Conservation (phyloP, 352 stramenopile genomes). For the Globisporangium middletonii region DNA sequence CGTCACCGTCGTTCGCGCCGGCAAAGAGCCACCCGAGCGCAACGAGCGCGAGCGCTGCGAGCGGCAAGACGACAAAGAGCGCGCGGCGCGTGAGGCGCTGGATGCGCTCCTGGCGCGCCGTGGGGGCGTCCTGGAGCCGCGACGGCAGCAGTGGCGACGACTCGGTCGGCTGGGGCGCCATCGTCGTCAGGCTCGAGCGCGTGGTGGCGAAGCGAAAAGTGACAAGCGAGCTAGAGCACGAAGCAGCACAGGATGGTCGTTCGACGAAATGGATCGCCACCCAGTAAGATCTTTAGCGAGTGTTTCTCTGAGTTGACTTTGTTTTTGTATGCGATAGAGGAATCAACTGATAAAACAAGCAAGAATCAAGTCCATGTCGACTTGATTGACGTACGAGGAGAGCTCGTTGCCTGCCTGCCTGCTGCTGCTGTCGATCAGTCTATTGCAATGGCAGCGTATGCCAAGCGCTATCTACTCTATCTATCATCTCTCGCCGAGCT, state of each 20-base stretch:
- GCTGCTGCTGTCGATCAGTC: neutral
- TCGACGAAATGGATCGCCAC: neutral
- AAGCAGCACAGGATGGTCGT: neutral
- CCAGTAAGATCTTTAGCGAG: neutral
- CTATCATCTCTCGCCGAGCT: neutral
- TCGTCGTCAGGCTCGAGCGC: neutral
- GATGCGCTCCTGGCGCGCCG: neutral
- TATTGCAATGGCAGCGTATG: neutral
- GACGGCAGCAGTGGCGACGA: conserved; percentile 44
- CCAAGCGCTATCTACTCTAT: neutral
- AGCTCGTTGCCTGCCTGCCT: too few relatives aligned
- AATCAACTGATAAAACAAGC: neutral
- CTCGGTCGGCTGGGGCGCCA: conserved; percentile 27
- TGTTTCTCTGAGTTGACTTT: neutral
- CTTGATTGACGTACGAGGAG: too few relatives aligned
- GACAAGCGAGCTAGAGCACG: neutral
- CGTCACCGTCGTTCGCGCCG: conserved; percentile 11
- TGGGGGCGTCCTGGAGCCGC: conserved; percentile 8
- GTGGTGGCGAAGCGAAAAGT: conserved; percentile 5
- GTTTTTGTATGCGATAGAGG: neutral
- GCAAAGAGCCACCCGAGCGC: conserved; percentile 38
- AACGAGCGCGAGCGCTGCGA: conserved; percentile 43
- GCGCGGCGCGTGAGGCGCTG: conserved; percentile 30
- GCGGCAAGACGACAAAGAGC: conserved; percentile 48
- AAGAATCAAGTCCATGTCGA: too few relatives aligned